Evolutionary conservation across 2,329 filamentous ascomycete species (phyloP), one percentile per base, ranked within the genome.

Genomic region (Nothomitra cinnamomea): DNA sequence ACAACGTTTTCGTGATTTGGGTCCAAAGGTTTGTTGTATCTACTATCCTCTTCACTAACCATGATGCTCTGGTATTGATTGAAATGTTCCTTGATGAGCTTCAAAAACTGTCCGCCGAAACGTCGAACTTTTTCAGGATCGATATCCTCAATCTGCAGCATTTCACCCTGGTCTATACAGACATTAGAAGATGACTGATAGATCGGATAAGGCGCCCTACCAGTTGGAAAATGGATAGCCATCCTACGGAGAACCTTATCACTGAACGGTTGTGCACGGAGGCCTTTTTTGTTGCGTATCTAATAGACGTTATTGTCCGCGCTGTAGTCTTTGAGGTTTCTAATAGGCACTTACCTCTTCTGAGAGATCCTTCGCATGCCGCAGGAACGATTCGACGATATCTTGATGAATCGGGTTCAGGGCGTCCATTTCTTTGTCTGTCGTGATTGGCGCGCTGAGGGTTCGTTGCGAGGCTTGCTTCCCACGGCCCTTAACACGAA

Each of bases 1-100:
- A 75, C 70, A 21, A 75, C 68, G 50, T 69, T 70, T 47, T 64
- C 60, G 40, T 73, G 73, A 57, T 79, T 76, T 1, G 70, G 72
- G 59, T 76, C 72, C 28, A 69, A 61, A 3, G 66, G 64, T 13
- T 65, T 65, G 19, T 74, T 69, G 19, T 32, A 49, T 28, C 24
- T 21, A 10, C 19, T 49, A 8, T 61, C 68, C 58, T 59, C 66
- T 51, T 63, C 63, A 47, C 59, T 57, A 61, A 59, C 51, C 57
- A 62, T 68, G 57, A 73, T 62, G 54, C 69, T 67, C 17, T 67
- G 62, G 54, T 72, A 72, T 22, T 66, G 64, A 22, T 64, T 61
- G 51, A 65, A 64, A 22, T 69, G 66, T 53, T 66, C 63, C 22
- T 61, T 62, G 36, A 72, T 63, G 15, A 73, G 62, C 40, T 62